phyloP scores from a whole-genome alignment of 257 asterid species.

The Solanum appendiculatum region DNA sequence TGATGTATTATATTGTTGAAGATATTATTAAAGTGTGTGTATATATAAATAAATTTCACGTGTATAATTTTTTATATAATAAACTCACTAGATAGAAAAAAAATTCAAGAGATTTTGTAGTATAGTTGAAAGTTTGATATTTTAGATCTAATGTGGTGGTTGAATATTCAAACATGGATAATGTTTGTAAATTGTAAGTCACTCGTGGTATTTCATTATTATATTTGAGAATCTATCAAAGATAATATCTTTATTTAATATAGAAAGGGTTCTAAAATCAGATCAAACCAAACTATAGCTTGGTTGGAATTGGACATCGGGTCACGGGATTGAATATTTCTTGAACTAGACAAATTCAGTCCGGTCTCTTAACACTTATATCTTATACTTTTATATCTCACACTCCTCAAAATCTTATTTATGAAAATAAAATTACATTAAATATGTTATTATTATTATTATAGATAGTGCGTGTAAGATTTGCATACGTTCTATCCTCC shows the following conservation, averaged over 20 bases:
- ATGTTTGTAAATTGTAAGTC: neutral
- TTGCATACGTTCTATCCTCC: too few relatives aligned
- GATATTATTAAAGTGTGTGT: too few relatives aligned
- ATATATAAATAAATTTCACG: neutral
- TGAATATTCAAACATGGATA: neutral
- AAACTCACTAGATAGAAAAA: neutral
- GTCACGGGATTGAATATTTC: neutral
- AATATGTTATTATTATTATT: too few relatives aligned
- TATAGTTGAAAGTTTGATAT: too few relatives aligned
- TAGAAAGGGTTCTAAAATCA: accelerated
- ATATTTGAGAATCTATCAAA: accelerated
- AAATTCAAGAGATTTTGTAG: neutral
- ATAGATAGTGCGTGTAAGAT: too few relatives aligned
- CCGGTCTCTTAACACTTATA: too few relatives aligned
- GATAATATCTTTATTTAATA: too few relatives aligned
- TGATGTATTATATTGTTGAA: neutral
- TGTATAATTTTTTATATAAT: neutral
- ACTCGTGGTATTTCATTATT: too few relatives aligned
- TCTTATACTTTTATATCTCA: accelerated
- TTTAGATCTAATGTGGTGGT: neutral
- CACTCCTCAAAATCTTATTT: too few relatives aligned
- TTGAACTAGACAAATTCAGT: neutral
- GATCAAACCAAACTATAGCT: accelerated
- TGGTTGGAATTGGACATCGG: neutral
- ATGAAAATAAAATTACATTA: too few relatives aligned